Percentiles rank a stretch among this genome's conserved stretches.
Conservation (phyloP, 345 rosid genomes). For the Ceriops decandra region DNA sequence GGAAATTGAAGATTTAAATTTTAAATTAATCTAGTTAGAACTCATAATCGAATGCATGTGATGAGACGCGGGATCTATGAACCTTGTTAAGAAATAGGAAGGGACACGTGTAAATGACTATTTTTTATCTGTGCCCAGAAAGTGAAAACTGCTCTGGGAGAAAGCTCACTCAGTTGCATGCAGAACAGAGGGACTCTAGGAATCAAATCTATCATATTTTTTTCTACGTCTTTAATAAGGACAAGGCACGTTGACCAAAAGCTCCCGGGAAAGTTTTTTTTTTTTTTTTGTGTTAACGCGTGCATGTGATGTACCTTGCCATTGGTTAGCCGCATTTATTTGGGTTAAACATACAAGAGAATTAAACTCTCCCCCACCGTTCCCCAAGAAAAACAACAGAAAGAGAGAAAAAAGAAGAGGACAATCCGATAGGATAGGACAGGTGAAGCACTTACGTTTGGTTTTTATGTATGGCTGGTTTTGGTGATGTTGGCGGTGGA, state of each 20-base stretch:
- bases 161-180: conserved; percentile 24
- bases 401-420: not conserved
- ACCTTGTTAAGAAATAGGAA: not conserved
- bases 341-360: not conserved
- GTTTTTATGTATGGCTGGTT: conserved; percentile 17
- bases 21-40: no score
- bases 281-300: conserved; percentile 11
- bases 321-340: conserved; percentile 1
- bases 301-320: conserved; percentile 17
- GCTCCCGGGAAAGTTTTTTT: not conserved
- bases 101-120: not conserved
- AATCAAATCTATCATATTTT: not conserved
- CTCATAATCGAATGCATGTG: no score
- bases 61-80: no score
- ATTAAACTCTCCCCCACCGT: not conserved
- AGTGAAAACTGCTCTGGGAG: no score
- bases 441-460: conserved; percentile 17
- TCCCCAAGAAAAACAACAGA: no score
- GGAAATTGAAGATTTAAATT: no score
- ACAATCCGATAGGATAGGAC: not conserved
- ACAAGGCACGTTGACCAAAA: conserved; percentile 22
- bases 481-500: conserved; percentile 19
- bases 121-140: not conserved
- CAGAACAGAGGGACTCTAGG: not conserved
- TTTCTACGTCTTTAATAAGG: conserved; percentile 9